Percentiles rank a stretch among this genome's conserved stretches.
These are phyloP conservation scores for Neurospora sp. DNA, from an alignment of 495 filamentous ascomycete genomes.

Conservation along the genomic window DNA sequence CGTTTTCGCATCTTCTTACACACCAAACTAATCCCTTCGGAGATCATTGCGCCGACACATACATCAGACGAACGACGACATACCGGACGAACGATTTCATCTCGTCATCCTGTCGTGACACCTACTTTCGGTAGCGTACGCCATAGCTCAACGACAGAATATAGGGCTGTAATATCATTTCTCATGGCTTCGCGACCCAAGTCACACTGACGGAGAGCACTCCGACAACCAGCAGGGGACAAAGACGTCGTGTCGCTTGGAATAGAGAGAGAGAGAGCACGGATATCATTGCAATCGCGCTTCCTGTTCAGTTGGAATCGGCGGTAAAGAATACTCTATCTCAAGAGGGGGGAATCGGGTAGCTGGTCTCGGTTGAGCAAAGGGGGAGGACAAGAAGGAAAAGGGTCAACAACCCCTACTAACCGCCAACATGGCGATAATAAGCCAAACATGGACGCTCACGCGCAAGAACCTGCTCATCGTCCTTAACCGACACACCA, in stretches of 20 bases:
- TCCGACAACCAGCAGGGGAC: too few species aligned
- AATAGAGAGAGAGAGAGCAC: too few species aligned
- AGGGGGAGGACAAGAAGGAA: not conserved
- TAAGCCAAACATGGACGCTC: slow-evolving; percentile 63
- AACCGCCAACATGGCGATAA: slow-evolving; percentile 10
- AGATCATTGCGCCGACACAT: not conserved
- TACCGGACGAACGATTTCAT: not conserved
- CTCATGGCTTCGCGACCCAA: not conserved
- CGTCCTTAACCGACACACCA: slow-evolving; percentile 49
- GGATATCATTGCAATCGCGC: too few species aligned
- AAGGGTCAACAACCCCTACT: not conserved
- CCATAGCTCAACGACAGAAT: not conserved
- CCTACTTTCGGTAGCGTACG: not conserved
- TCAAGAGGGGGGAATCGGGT: too few species aligned
- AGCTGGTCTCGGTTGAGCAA: too few species aligned
- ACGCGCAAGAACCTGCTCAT: slow-evolving; percentile 65
- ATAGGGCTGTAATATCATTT: not conserved
- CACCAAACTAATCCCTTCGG: not conserved
- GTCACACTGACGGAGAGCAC: not conserved
- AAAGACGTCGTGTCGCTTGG: too few species aligned
- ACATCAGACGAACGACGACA: not conserved
- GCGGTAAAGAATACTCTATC: too few species aligned
- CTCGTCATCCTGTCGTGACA: not conserved
- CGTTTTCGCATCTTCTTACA: not conserved
- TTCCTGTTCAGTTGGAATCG: too few species aligned